Percentiles rank a stretch among this genome's conserved stretches.
phyloP scores from a whole-genome alignment of 1,284 basidiomycete genomes.

The Ceratobasidium sp. region DNA sequence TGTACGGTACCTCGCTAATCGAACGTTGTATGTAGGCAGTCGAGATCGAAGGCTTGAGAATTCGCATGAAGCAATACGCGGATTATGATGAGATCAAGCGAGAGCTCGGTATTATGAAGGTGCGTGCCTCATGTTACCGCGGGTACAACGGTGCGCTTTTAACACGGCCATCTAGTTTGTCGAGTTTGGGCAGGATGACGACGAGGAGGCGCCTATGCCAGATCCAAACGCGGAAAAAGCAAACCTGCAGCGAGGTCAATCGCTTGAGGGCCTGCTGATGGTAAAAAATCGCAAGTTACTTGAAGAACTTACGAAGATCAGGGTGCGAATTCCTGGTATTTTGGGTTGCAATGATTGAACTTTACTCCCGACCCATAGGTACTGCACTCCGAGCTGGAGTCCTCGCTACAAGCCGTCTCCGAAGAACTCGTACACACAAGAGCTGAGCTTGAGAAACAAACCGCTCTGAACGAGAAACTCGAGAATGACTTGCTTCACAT shows the following conservation, averaged over 20 bases:
- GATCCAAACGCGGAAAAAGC: constrained; percentile 89
- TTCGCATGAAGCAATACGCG: constrained; percentile 75
- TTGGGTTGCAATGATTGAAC: not conserved
- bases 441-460: constrained; percentile 81
- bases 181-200: constrained; percentile 81
- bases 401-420: constrained; percentile 70
- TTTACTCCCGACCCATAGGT: constrained; percentile 64
- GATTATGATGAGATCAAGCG: constrained; percentile 98
- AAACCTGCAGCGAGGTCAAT: constrained; percentile 78
- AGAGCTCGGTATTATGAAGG: constrained; percentile 97
- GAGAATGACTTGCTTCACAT: constrained; percentile 91
- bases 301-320: constrained; percentile 91
- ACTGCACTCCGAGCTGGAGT: constrained; percentile 82
- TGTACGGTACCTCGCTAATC: constrained; percentile 51
- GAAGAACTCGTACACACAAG: constrained; percentile 71
- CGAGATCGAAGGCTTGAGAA: constrained; percentile 77
- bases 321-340: constrained; percentile 64
- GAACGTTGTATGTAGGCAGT: constrained; percentile 55
- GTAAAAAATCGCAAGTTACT: constrained; percentile 95
- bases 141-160: not conserved
- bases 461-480: constrained; percentile 84
- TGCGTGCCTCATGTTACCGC: constrained; percentile 55
- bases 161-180: constrained; percentile 74
- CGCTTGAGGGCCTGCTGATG: constrained; percentile 90
- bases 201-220: constrained; percentile 73